phyloP scores from a whole-genome alignment of 352 stramenopile genomes.

The Peronospora tabacina region DNA sequence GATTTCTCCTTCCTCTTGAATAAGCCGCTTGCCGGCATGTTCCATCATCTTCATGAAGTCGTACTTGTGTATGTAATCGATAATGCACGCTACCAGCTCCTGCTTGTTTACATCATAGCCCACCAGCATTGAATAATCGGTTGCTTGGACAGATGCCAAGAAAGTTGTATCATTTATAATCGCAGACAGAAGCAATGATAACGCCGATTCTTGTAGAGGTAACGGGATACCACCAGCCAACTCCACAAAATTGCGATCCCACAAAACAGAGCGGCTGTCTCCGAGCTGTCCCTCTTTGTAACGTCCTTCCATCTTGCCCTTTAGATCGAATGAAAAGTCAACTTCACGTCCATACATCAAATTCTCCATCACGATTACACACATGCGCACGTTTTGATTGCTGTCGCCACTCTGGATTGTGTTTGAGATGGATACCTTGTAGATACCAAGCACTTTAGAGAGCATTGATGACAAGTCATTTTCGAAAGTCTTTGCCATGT shows the following conservation, averaged over 20 bases:
- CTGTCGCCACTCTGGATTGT: conserved; percentile 37
- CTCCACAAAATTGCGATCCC: conserved; percentile 86
- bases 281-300: conserved; percentile 40
- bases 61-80: conserved; percentile 89
- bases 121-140: conserved; percentile 85
- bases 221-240: conserved; percentile 74
- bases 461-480: conserved; percentile 83
- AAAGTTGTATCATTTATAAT: conserved; percentile 85
- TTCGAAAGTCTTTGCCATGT: conserved; percentile 85
- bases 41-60: conserved; percentile 89
- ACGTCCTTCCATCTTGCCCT: conserved; percentile 83
- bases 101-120: conserved; percentile 83
- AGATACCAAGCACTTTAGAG: conserved; percentile 82
- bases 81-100: conserved; percentile 82
- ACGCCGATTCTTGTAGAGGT: conserved; percentile 73
- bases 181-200: conserved; percentile 70
- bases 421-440: conserved; percentile 75
- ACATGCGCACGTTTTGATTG: conserved; percentile 71
- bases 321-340: conserved; percentile 83
- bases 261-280: conserved; percentile 48
- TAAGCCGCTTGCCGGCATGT: conserved; percentile 80
- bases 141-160: conserved; percentile 74
- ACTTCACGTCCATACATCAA: conserved; percentile 80
- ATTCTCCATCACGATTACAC: conserved; percentile 86
- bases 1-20: conserved; percentile 85